Conservation (phyloP, 176 grass and related monocot genomes). For the Avena eriantha region DNA sequence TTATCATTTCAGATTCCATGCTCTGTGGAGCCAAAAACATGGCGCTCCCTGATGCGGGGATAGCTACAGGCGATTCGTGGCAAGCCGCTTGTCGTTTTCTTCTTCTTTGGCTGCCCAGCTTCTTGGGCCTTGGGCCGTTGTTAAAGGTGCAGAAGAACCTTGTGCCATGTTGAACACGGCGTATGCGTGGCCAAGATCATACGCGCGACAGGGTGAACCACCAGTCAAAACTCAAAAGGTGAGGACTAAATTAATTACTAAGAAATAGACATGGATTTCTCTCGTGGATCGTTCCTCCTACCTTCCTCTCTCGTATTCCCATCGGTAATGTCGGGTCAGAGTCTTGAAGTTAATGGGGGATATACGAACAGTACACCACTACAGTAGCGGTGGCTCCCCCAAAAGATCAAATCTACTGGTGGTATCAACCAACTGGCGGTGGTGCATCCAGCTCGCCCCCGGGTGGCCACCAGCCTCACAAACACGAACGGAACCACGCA, state of each 20-base stretch:
- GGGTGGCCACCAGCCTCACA: constrained; percentile 44
- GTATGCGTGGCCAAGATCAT: neutral
- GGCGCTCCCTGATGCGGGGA: neutral
- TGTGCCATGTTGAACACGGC: neutral
- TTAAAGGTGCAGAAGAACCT: neutral
- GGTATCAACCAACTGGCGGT: constrained; percentile 41
- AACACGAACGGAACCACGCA: neutral
- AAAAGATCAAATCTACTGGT: constrained; percentile 38
- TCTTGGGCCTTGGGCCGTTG: neutral
- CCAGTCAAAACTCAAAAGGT: neutral
- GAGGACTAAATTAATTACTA: neutral
- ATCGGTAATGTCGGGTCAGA: constrained; percentile 2
- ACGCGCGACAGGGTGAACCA: neutral
- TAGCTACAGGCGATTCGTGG: neutral
- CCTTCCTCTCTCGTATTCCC: neutral
- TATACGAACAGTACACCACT: neutral
- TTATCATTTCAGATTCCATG: neutral
- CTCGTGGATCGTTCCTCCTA: neutral
- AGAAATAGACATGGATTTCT: neutral
- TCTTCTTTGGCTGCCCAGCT: neutral
- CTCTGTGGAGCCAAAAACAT: neutral
- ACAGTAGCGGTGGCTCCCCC: neutral
- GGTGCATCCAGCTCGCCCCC: constrained; percentile 34
- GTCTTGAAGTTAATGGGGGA: constrained; percentile 22
- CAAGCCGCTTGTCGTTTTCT: neutral